These are phyloP conservation scores for Sclerotiophoma versabilis DNA, from an alignment of 2,329 filamentous ascomycete species.

Conservation along the genomic window DNA sequence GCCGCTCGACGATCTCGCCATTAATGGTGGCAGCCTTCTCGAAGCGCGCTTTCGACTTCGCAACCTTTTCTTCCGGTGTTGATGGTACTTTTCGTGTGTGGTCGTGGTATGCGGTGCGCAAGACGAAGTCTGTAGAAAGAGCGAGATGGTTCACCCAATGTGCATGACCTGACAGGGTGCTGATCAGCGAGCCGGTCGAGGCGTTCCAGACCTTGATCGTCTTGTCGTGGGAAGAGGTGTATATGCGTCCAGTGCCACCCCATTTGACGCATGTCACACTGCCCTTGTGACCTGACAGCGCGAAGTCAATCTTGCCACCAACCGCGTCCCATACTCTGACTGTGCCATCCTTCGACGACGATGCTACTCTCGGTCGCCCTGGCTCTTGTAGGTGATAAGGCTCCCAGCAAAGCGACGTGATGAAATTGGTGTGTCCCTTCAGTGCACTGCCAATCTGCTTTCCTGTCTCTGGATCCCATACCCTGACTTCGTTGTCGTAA, in stretches of 20 bases:
- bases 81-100: constrained; percentile 74
- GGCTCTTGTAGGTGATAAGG: constrained; percentile 83
- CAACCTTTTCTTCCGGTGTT: constrained; percentile 72
- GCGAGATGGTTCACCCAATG: constrained; percentile 97
- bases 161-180: constrained; percentile 81
- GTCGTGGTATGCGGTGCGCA: constrained; percentile 86
- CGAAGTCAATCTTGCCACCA: constrained; percentile 78
- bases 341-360: constrained; percentile 87
- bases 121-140: constrained; percentile 87
- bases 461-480: constrained; percentile 88
- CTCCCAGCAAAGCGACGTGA: constrained; percentile 89
- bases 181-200: constrained; percentile 76
- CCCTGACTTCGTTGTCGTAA: constrained; percentile 89
- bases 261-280: constrained; percentile 91
- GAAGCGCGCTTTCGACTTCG: constrained; percentile 81
- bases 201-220: constrained; percentile 91
- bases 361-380: constrained; percentile 80
- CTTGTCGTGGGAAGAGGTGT: constrained; percentile 79
- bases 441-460: constrained; percentile 73
- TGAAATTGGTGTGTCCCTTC: constrained; percentile 88
- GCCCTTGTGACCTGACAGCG: constrained; percentile 86
- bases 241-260: constrained; percentile 77
- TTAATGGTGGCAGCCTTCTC: constrained; percentile 81
- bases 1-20: constrained; percentile 78
- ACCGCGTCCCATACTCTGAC: constrained; percentile 87